Evolutionary conservation across 768 basidiomycete genomes (phyloP).

Genomic region (Leucocoprinus leucothites): DNA sequence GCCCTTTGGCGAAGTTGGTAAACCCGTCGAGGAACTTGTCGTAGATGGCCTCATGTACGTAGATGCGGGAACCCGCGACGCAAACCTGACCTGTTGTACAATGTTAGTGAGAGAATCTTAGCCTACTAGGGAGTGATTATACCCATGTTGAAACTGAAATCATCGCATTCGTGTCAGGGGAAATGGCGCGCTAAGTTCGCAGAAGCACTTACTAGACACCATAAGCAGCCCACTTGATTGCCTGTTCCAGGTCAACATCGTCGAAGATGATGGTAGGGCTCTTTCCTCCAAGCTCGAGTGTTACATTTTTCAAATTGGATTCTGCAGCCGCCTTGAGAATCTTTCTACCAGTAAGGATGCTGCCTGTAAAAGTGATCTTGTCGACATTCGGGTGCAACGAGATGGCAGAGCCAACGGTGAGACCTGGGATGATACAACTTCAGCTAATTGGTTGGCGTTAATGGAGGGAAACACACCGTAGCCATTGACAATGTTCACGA

Average conservation of each 20-base stretch:
- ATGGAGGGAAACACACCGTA: conserved; percentile 36
- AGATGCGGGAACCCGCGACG: conserved; percentile 79
- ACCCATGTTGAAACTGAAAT: conserved; percentile 27
- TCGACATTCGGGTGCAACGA: conserved; percentile 58
- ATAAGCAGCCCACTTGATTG: conserved; percentile 61
- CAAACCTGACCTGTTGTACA: conserved; percentile 55
- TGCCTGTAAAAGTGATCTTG: conserved; percentile 80
- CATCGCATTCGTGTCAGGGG: neutral
- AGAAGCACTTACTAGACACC: conserved; percentile 58
- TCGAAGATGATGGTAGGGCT: conserved; percentile 62
- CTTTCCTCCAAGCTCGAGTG: conserved; percentile 74
- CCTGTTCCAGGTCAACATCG: conserved; percentile 59
- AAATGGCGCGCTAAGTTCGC: neutral
- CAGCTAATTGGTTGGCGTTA: too few species aligned
- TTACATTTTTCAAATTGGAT: conserved; percentile 73
- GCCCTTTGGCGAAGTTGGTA: conserved; percentile 44
- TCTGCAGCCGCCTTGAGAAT: conserved; percentile 70
- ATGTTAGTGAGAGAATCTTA: too few species aligned
- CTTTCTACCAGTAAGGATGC: conserved; percentile 66
- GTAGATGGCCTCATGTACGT: conserved; percentile 76
- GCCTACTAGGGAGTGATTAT: neutral
- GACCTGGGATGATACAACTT: conserved; percentile 18
- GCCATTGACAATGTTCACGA: conserved; percentile 70
- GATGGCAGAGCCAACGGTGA: conserved; percentile 68
- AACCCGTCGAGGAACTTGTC: conserved; percentile 68